Evolutionary conservation across 2,329 filamentous ascomycete species (phyloP), one percentile per base, ranked within the genome.

Genomic region (Neofusicoccum cordaticola): DNA sequence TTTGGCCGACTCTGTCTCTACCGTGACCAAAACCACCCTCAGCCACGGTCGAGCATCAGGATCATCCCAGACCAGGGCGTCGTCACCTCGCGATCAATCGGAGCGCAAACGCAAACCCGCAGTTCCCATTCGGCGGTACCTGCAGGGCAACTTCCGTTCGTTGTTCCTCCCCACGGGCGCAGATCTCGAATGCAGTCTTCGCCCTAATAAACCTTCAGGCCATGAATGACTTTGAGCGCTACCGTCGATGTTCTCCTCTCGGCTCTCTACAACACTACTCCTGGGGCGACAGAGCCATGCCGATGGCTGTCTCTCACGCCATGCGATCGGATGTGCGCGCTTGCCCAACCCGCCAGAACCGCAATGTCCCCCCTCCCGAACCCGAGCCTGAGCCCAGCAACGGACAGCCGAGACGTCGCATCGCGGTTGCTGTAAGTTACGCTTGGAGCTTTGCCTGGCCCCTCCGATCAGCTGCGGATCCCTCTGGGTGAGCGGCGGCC

Each of bases 321-420:
- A 57, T 65, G 64, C 48, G 58, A 35, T 42, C 50, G 2, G 58
- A 62, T 50, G 35, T 62, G 31, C 64, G 57, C 34, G 8, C 27
- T 17, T 57, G 50, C 19, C 64, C 64, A 48, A 45, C 48, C 5
- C 64, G 64, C 39, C 57, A 62, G 37, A 62, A 41, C 44, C 64
- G 64, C 41, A 56, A 41, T 35, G 13, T 34, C 4, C 57, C 42
- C 17, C 27, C 56, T 62, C 53, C 68, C 17, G 72, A 75, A 17
- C 65, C 72, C 45, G 79, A 81, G 15, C 15, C 48, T 35, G 63
- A 65, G 12, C n/a, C 63, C n/a, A 71, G 70, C 48, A 79, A 80
- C 56, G 73, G 71, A 35, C 72, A 74, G 17, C 70, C 79, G 27
- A 79, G 83, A 65, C 78, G 82, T 64, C 82, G 86, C 57, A 86